phyloP scores from a whole-genome alignment of 495 filamentous ascomycete genomes.

The Tuber aestivum region DNA sequence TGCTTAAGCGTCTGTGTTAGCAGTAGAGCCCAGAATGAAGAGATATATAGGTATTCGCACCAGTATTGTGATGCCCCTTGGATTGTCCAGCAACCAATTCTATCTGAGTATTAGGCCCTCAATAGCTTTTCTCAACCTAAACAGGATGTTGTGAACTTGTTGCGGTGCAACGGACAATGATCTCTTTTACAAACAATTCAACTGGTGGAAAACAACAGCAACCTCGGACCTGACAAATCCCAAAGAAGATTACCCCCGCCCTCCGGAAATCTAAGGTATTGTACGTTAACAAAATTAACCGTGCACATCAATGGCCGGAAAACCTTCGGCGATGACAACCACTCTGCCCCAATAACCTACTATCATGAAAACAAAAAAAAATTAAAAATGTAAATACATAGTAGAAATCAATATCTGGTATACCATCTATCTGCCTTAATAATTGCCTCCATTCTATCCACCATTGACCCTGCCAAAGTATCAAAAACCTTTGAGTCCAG shows the following conservation, averaged over 20 bases:
- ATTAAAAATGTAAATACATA: too few relatives aligned
- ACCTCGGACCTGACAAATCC: conserved; percentile 97
- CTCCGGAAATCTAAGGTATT: conserved; percentile 99
- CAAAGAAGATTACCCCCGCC: conserved; percentile 98
- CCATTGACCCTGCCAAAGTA: too few relatives aligned
- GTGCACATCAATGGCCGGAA: too few relatives aligned
- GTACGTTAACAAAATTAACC: too few relatives aligned
- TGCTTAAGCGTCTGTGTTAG: conserved; percentile 49
- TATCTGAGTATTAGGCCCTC: conserved; percentile 76
- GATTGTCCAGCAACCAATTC: conserved; percentile 87
- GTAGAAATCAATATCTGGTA: too few relatives aligned
- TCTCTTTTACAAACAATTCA: conserved; percentile 94
- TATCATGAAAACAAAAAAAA: too few relatives aligned
- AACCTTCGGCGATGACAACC: too few relatives aligned
- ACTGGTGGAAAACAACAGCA: conserved; percentile 99
- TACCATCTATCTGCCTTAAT: too few relatives aligned
- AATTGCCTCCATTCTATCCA: too few relatives aligned
- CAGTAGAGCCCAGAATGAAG: not conserved
- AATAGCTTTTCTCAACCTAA: conserved; percentile 75
- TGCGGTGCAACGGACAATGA: conserved; percentile 96
- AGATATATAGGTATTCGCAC: conserved; percentile 4
- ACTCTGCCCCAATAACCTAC: too few relatives aligned
- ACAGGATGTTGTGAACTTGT: conserved; percentile 97
- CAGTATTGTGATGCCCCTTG: conserved; percentile 75
- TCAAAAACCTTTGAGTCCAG: too few relatives aligned